Percentiles rank a stretch among this genome's conserved stretches.
Evolutionary conservation across 768 basidiomycete genomes (phyloP).

Genomic region (Naganishia vaughanmartiniae): DNA sequence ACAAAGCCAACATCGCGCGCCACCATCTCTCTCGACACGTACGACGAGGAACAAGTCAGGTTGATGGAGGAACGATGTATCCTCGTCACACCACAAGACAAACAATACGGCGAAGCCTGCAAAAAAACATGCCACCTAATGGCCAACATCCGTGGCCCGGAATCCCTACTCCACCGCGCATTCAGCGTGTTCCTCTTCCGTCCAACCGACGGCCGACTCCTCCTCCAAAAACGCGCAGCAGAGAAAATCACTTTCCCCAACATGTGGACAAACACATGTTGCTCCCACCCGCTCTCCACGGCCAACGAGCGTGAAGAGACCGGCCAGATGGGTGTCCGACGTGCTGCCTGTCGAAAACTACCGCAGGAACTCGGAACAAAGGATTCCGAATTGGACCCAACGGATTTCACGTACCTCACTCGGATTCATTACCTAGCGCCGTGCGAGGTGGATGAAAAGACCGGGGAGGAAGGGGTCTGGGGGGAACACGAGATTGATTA

Average conservation of each 20-base stretch:
- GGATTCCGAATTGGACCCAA: slow-evolving; percentile 67
- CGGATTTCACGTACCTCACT: slow-evolving; percentile 89
- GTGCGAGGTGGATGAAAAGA: slow-evolving; percentile 55
- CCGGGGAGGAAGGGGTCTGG: slow-evolving; percentile 65
- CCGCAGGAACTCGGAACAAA: slow-evolving; percentile 97
- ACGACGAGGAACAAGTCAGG: slow-evolving; percentile 83
- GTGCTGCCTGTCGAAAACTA: slow-evolving; percentile 91
- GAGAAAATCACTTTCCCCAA: slow-evolving; percentile 99
- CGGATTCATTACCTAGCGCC: slow-evolving; percentile 97
- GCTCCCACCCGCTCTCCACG: slow-evolving; percentile 77
- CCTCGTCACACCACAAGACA: slow-evolving; percentile 48
- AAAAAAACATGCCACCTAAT: slow-evolving; percentile 98
- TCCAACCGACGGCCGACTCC: slow-evolving; percentile 84
- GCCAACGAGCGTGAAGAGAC: slow-evolving; percentile 78
- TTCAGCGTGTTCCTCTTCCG: slow-evolving; percentile 97
- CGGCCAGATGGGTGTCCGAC: slow-evolving; percentile 68
- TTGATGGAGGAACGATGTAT: slow-evolving; percentile 82
- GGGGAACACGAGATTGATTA: slow-evolving; percentile 99
- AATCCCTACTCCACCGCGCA: slow-evolving; percentile 90
- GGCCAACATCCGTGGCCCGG: slow-evolving; percentile 72
- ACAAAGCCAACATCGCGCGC: slow-evolving; percentile 4
- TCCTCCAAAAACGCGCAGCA: slow-evolving; percentile 91
- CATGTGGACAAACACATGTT: slow-evolving; percentile 99
- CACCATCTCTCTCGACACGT: slow-evolving; percentile 27
- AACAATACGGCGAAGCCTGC: slow-evolving; percentile 59